Percentiles rank a stretch among this genome's conserved stretches.
Evolutionary conservation across 306 rosid genomes (phyloP).

Genomic region (Malus domestica): ASM211411v1 NC_041803.1:9546001-9546500

Average conservation of each 20-base stretch:
- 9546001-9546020: too few species aligned
- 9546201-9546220: constrained; percentile 60
- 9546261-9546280: constrained; percentile 6
- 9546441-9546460: not conserved
- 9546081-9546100: not conserved
- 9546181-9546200: constrained; percentile 64
- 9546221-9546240: constrained; percentile 25
- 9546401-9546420: not conserved
- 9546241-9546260: constrained; percentile 24
- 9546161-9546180: constrained; percentile 52
- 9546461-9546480: not conserved
- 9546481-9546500: not conserved
- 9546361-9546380: not conserved
- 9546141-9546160: constrained; percentile 41
- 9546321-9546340: not conserved
- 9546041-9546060: not conserved
- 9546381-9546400: too few species aligned
- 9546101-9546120: not conserved
- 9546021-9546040: too few species aligned
- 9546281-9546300: not conserved
- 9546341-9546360: not conserved
- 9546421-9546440: not conserved
- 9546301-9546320: not conserved
- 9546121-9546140: constrained; percentile 27
- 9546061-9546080: not conserved